These are phyloP conservation scores for Gamarada debralockiae DNA, from an alignment of 495 filamentous ascomycete species.

Conservation along the genomic window DNA sequence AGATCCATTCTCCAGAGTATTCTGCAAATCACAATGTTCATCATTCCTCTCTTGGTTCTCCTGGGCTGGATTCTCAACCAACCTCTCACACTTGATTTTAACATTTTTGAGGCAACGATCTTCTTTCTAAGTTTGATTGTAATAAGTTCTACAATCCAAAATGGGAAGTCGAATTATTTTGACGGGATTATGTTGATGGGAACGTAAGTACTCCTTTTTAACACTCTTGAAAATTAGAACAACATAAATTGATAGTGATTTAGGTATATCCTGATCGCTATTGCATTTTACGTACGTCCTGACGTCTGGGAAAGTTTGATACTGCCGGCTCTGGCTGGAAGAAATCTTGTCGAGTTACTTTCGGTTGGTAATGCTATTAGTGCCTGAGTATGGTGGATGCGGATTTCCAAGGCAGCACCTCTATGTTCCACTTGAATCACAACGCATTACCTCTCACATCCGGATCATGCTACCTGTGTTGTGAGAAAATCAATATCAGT, in stretches of 20 bases:
- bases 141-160: conserved; percentile 19
- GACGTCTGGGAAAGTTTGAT: background rate
- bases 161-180: conserved; percentile 10
- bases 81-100: conserved; percentile 34
- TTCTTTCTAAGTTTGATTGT: conserved; percentile 33
- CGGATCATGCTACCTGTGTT: no score
- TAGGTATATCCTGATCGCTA: conserved; percentile 7
- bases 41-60: conserved; percentile 37
- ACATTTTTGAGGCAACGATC: conserved; percentile 33
- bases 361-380: no score
- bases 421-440: no score
- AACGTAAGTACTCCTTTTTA: conserved; percentile 3
- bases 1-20: conserved; percentile 3
- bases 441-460: no score
- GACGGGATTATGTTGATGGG: conserved; percentile 11
- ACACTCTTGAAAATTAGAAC: no score
- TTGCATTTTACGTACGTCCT: conserved; percentile 9
- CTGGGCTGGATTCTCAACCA: conserved; percentile 34
- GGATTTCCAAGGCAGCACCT: no score
- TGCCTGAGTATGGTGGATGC: no score
- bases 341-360: no score
- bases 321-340: no score
- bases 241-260: background rate
- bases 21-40: conserved; percentile 25
- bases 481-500: no score